These are phyloP conservation scores for Conidiobolus incongruus DNA, from an alignment of 371 early-diverging fungal genomes.

Conservation along the genomic window DNA sequence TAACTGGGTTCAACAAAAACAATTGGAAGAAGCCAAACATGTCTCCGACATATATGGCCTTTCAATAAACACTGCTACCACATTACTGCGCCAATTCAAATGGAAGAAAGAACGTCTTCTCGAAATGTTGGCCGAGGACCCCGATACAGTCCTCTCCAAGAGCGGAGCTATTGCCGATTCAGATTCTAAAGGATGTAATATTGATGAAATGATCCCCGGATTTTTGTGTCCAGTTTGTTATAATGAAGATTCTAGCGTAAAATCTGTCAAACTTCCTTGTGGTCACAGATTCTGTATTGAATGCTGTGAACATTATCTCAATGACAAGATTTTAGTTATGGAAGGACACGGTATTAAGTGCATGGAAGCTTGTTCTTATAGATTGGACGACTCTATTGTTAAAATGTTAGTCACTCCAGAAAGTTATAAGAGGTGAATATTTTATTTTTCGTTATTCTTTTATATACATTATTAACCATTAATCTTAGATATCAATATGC, in stretches of 20 bases:
- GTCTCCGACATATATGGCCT: constrained; percentile 41
- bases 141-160: constrained; percentile 30
- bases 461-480: no score
- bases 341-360: constrained; percentile 72
- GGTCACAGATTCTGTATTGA: constrained; percentile 64
- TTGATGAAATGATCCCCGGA: constrained; percentile 11
- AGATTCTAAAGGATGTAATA: no score
- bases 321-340: constrained; percentile 63
- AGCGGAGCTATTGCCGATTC: constrained; percentile 48
- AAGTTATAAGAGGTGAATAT: constrained; percentile 21
- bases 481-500: background rate
- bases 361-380: constrained; percentile 49
- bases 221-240: constrained; percentile 83
- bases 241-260: constrained; percentile 26
- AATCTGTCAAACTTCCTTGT: constrained; percentile 50
- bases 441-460: background rate
- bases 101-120: constrained; percentile 88
- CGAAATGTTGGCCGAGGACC: constrained; percentile 66
- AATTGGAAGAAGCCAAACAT: constrained; percentile 22
- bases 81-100: constrained; percentile 50
- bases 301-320: constrained; percentile 68
- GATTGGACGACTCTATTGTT: constrained; percentile 63
- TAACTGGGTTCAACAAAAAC: constrained; percentile 19
- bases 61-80: constrained; percentile 25
- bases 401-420: constrained; percentile 25